Conservation (phyloP, 192 early-diverging fungal species). For the Coemansia guatemalensis region DNA sequence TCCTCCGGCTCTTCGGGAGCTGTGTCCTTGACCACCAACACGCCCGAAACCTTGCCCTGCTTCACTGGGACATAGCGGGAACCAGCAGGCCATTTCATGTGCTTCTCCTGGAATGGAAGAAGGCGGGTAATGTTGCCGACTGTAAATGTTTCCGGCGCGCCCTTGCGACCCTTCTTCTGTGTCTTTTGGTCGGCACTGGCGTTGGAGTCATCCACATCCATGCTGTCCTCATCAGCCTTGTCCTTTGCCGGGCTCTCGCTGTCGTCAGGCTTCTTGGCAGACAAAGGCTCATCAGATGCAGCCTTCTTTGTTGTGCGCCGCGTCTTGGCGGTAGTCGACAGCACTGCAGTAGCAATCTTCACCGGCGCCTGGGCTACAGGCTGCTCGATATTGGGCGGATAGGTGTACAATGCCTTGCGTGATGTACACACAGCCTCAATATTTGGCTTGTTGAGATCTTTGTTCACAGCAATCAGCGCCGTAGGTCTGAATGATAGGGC, state of each 20-base stretch:
- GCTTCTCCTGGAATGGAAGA: constrained; percentile 82
- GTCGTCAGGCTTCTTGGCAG: constrained; percentile 11
- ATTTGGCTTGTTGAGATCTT: constrained; percentile 80
- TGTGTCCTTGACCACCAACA: constrained; percentile 82
- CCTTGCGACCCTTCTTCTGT: constrained; percentile 49
- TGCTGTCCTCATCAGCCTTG: constrained; percentile 20
- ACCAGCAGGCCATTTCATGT: constrained; percentile 81
- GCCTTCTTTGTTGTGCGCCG: constrained; percentile 84
- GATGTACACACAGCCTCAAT: constrained; percentile 84
- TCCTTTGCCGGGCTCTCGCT: constrained; percentile 3
- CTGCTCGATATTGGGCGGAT: constrained; percentile 84
- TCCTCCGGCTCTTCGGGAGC: constrained; percentile 77
- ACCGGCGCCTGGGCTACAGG: constrained; percentile 52
- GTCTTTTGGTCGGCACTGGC: constrained; percentile 16
- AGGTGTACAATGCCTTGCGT: constrained; percentile 88
- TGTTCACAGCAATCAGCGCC: constrained; percentile 92
- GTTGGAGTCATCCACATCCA: constrained; percentile 42
- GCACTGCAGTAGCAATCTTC: constrained; percentile 86
- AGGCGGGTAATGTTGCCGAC: constrained; percentile 88
- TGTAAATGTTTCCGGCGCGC: constrained; percentile 74
- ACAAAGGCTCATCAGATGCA: constrained; percentile 3
- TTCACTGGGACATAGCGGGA: constrained; percentile 90
- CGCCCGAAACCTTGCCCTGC: constrained; percentile 71
- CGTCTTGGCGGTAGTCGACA: constrained; percentile 94
- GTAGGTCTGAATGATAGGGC: constrained; percentile 94